Evolutionary conservation across 768 basidiomycete genomes (phyloP).

Genomic region (Mycena capillaripes): DNA sequence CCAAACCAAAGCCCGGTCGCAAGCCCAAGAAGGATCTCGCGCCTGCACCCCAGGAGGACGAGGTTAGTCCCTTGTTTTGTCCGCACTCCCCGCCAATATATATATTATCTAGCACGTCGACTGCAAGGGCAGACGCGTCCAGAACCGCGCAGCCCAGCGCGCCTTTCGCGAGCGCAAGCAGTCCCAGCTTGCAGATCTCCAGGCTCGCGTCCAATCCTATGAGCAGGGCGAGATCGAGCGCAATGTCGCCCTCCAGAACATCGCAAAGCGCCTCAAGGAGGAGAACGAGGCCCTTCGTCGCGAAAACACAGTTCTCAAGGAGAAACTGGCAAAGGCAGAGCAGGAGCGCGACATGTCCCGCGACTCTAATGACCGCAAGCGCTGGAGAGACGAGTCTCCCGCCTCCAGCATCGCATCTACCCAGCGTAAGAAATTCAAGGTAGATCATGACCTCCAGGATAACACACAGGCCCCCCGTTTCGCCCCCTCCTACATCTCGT

Average conservation of each 20-base stretch:
- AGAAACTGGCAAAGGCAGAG: slow-evolving; percentile 60
- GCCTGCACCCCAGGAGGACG: slow-evolving; percentile 56
- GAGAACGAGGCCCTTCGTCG: slow-evolving; percentile 83
- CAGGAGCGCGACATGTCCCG: slow-evolving; percentile 46
- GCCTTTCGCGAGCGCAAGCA: slow-evolving; percentile 93
- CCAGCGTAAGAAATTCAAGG: slow-evolving; percentile 37
- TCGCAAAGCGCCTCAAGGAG: slow-evolving; percentile 88
- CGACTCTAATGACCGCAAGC: slow-evolving; percentile 65
- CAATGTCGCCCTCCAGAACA: slow-evolving; percentile 85
- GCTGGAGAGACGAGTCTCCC: slow-evolving; percentile 68
- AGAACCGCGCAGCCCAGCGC: slow-evolving; percentile 90
- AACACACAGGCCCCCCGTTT: slow-evolving; percentile 48
- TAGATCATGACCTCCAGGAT: slow-evolving; percentile 45
- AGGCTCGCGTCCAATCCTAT: slow-evolving; percentile 86
- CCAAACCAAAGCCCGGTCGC: slow-evolving; percentile 88
- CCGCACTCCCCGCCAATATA: slow-evolving; percentile 15
- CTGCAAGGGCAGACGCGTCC: slow-evolving; percentile 76
- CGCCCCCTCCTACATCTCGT: slow-evolving; percentile 55
- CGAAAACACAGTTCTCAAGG: slow-evolving; percentile 76
- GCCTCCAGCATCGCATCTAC: slow-evolving; percentile 41
- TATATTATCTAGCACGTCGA: slow-evolving; percentile 52
- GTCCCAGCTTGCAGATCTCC: slow-evolving; percentile 88
- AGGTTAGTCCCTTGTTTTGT: slow-evolving; percentile 55
- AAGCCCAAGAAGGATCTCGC: slow-evolving; percentile 84
- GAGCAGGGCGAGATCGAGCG: slow-evolving; percentile 94